Evolutionary conservation across 768 basidiomycete genomes (phyloP), one percentile per base, ranked within the genome.

Genomic region (Phylloporus sp.): DNA sequence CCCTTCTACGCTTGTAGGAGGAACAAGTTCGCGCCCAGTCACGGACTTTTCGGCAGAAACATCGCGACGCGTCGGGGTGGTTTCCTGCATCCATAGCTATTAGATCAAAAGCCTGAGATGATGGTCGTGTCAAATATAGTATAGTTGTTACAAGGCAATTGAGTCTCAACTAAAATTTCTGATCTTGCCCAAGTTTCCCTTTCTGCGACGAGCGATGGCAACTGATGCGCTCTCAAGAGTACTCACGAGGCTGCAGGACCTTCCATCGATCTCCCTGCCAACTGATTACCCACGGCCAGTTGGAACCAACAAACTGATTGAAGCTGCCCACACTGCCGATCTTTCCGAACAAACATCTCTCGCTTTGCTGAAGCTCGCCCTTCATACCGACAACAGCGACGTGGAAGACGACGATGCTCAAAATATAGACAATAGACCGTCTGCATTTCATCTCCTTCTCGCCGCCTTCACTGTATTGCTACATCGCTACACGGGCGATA

Each of bases 401-500:
- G 70, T 63, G 16, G 70, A 73, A 18, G 81, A 81, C 23, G 81
- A 80, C 5, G 81, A 81, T 6, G 72, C 70, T 15, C 63, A 69
- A 13, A 62, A 65, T 9, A 45, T 60, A 16, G 57, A 55, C 50
- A 75, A 67, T 38, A 70, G 79, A 38, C 85, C 94, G 4, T 90
- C 95, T 3, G 86, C 89, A 0, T 97, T 95, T 66, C 93, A 97
- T 63, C 76, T 97, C 23, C 81, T 97, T 40, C 77, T 97, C 38
- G 82, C 97, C n/a, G 87, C 95, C 0, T 97, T 99, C 71, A 80
- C 83, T 11, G 86, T 95, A 20, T 76, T 98, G 45, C 74, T 99
- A 12, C 93, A 97, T 72, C 80, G 95, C 36, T 97, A 93, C 72
- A 97, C 97, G 0, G 95, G 91, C 35, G 97, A 99, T 66, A 94